A percentile compares a stretch with the other conserved stretches of the same genome.
Evolutionary conservation across 2,329 filamentous ascomycete species (phyloP).

Genomic region (Cladophialophora bantiana): DNA sequence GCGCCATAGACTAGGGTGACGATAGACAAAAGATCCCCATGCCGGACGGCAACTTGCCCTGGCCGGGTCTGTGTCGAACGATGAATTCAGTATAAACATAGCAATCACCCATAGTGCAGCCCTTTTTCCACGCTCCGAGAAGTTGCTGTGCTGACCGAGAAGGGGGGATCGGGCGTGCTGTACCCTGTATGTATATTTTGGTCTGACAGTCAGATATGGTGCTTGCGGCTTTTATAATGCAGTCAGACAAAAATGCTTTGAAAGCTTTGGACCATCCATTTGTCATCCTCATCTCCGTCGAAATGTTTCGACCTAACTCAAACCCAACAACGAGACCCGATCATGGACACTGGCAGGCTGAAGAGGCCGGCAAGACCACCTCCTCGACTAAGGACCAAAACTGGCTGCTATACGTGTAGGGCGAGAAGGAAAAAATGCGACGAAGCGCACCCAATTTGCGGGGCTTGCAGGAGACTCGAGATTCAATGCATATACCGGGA

Average conservation of each 20-base stretch:
- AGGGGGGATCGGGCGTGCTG: background rate
- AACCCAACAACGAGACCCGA: background rate
- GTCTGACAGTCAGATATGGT: background rate
- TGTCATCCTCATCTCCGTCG: background rate
- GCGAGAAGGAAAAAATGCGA: conserved; percentile 41
- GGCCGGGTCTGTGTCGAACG: background rate
- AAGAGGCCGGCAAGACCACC: conserved; percentile 27
- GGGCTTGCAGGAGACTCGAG: conserved; percentile 27
- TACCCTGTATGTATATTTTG: background rate
- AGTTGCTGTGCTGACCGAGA: background rate
- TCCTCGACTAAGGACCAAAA: conserved; percentile 34
- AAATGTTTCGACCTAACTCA: background rate
- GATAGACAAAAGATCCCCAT: conserved; percentile 18
- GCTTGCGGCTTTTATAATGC: background rate
- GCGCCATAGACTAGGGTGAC: conserved; percentile 8
- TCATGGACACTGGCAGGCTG: conserved; percentile 9
- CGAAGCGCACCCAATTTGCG: conserved; percentile 44
- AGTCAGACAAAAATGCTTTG: background rate
- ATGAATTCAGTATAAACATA: background rate
- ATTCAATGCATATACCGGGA: conserved; percentile 42
- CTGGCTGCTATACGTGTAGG: conserved; percentile 32
- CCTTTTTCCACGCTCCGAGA: background rate
- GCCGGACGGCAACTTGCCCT: background rate
- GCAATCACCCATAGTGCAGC: background rate
- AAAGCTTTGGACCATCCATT: background rate